Evolutionary conservation across 2,329 filamentous ascomycete genomes (phyloP).

Genomic region (Fusarium subglutinans): DNA sequence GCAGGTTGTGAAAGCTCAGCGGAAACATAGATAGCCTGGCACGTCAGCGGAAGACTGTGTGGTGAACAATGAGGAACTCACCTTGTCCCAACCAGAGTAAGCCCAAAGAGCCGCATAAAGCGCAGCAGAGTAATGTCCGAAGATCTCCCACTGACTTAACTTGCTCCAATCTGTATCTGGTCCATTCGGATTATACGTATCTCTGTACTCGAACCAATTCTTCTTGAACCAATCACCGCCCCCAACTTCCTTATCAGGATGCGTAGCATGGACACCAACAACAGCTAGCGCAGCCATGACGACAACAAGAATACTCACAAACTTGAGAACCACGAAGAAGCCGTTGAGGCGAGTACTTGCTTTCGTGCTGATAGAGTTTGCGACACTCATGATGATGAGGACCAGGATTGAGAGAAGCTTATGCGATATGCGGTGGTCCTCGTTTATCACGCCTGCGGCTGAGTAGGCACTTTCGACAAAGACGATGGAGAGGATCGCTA

Average conservation of each 20-base stretch:
- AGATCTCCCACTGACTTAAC: slow-evolving; percentile 64
- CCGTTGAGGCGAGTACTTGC: slow-evolving; percentile 64
- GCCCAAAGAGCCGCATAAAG: slow-evolving; percentile 72
- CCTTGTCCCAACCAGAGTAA: slow-evolving; percentile 74
- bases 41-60: accelerated
- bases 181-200: slow-evolving; percentile 60
- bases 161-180: slow-evolving; percentile 58
- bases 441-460: slow-evolving; percentile 56
- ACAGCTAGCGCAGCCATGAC: slow-evolving; percentile 61
- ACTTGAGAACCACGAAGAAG: slow-evolving; percentile 65
- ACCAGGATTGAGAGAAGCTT: slow-evolving; percentile 62
- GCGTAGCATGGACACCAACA: slow-evolving; percentile 50
- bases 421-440: slow-evolving; percentile 55
- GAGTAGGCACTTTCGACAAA: slow-evolving; percentile 70
- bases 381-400: slow-evolving; percentile 56
- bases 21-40: slow-evolving; percentile 63
- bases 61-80: slow-evolving; percentile 36
- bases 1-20: slow-evolving; percentile 62
- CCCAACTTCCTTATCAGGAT: slow-evolving; percentile 52
- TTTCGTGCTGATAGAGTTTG: slow-evolving; percentile 66
- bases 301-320: slow-evolving; percentile 57
- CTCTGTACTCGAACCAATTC: slow-evolving; percentile 64
- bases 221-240: slow-evolving; percentile 62
- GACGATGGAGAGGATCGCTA: slow-evolving; percentile 71
- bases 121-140: slow-evolving; percentile 68